Evolutionary conservation across 495 filamentous ascomycete species (phyloP).

Genomic region (Aspergillus sparsus): DNA sequence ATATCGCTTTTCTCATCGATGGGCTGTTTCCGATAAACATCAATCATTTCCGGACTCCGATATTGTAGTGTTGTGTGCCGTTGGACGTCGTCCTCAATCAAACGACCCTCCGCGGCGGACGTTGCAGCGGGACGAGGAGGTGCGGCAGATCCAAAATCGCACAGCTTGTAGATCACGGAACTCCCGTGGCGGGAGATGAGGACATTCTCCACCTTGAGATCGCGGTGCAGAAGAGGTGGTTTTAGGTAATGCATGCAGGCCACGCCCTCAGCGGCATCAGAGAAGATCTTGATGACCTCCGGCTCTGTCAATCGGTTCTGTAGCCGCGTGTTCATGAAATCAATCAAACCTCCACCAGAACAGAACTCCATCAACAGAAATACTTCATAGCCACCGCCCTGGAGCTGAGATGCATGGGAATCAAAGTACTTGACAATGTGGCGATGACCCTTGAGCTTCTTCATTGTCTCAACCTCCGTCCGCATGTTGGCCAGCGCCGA

Average conservation of each 20-base stretch:
- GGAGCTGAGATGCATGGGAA: constrained; percentile 91
- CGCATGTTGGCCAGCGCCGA: constrained; percentile 92
- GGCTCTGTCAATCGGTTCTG: constrained; percentile 97
- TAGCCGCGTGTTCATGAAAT: constrained; percentile 98
- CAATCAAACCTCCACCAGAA: constrained; percentile 84
- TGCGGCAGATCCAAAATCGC: constrained; percentile 95
- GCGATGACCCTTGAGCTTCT: constrained; percentile 92
- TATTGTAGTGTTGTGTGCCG: constrained; percentile 97
- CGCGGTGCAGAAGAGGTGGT: constrained; percentile 87
- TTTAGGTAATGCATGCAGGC: constrained; percentile 99
- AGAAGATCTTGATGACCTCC: constrained; percentile 95
- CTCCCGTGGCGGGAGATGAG: constrained; percentile 71
- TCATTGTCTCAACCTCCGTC: constrained; percentile 99
- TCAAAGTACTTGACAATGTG: constrained; percentile 98
- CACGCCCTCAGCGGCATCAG: constrained; percentile 92
- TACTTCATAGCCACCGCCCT: constrained; percentile 93
- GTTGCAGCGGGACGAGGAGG: constrained; percentile 80
- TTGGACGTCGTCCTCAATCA: constrained; percentile 96
- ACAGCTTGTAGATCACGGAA: constrained; percentile 80
- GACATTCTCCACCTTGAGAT: constrained; percentile 98
- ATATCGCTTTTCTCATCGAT: constrained; percentile 99
- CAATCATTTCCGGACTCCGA: constrained; percentile 97
- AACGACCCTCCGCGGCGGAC: constrained; percentile 78
- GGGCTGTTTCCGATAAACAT: constrained; percentile 92
- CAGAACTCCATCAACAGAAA: constrained; percentile 97